phyloP scores from a whole-genome alignment of 352 stramenopile genomes.

The Pythium sp. region DNA sequence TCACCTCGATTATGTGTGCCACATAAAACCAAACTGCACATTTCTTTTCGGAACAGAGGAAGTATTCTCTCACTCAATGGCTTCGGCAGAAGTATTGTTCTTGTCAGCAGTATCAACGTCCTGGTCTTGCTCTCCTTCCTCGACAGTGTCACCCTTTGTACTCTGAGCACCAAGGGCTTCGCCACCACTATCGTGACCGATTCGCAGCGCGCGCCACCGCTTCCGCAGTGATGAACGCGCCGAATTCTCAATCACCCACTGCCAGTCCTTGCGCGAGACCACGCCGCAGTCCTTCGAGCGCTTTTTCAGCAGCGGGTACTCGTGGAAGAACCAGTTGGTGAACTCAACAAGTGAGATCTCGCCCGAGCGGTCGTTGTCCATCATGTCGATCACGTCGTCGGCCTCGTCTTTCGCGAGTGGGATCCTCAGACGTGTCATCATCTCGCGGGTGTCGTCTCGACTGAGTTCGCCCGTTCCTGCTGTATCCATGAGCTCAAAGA shows the following conservation, averaged over 20 bases:
- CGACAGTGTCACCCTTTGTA: background rate
- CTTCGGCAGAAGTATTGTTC: background rate
- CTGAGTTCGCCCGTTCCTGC: slow-evolving; percentile 46
- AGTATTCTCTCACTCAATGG: background rate
- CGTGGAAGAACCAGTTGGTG: slow-evolving; percentile 59
- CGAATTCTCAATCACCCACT: slow-evolving; percentile 63
- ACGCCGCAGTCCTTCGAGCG: slow-evolving; percentile 56
- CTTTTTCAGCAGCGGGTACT: slow-evolving; percentile 48
- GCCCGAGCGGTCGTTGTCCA: slow-evolving; percentile 70
- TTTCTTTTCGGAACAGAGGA: no score
- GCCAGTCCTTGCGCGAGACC: slow-evolving; percentile 46
- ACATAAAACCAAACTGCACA: no score
- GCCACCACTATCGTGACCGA: background rate
- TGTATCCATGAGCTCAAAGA: slow-evolving; percentile 75
- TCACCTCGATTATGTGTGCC: no score
- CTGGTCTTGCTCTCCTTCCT: background rate
- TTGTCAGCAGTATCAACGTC: background rate
- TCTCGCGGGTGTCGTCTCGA: slow-evolving; percentile 35
- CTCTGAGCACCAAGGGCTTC: background rate
- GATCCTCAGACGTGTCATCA: slow-evolving; percentile 59
- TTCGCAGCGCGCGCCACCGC: slow-evolving; percentile 41
- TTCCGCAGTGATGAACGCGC: slow-evolving; percentile 47
- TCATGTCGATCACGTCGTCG: slow-evolving; percentile 75
- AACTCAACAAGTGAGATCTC: slow-evolving; percentile 71
- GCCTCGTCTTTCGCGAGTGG: slow-evolving; percentile 49